Base-by-base conservation (phyloP, 192 early-diverging fungal genomes). In the Coemansia sp. region DNA sequence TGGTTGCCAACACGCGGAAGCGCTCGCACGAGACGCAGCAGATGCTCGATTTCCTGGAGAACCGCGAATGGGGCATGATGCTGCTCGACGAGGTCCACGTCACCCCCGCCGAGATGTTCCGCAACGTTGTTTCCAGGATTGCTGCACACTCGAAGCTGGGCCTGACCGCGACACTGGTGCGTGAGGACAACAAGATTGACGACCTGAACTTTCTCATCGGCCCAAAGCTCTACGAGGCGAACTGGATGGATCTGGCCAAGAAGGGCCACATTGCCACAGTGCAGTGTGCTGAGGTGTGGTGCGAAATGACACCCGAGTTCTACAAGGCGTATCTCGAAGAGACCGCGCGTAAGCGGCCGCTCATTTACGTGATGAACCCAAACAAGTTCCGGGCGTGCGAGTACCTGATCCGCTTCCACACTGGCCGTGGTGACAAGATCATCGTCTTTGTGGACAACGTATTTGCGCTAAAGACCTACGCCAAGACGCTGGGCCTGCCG, bases 401-500 rank as follows among this genome's bases (percentile, higher is more conserved):
- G 66, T 99, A 92, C 61, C 64, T 99, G 57, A 96, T 99, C 40
- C 66, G 82, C 16, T 93, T 83, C 56, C 97, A 98, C 65, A 90
- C 94, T 60, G 67, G 78, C 37, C 80, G 90, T 28, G 92, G 93
- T 27, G 94, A 99, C 76, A 99, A 98, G 68, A 91, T 92, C 42
- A 96, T 99, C 68, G 89, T 98, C 13, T 98, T 98, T 76, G 91
- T 93, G n/a, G 97, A 99, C 71, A 97, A 95, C 68, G 88, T 99
- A 14, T 92, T 84, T 82, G 92, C 97, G 2, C 66, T 99, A 9
- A 82, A 85, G 29, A 86, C 86, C 50, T 99, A 99, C 54, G 93
- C 94, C 5, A 79, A 64, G 35, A 86, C 80, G 57, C 65, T 98
- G 7, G 76, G 73, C 16, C 82, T 85, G 56, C 91, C 89, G 0